Percentiles rank a stretch among this genome's conserved stretches.
Conservation (phyloP, 495 filamentous ascomycete genomes). For the Trichocladium uniseriatum region DNA sequence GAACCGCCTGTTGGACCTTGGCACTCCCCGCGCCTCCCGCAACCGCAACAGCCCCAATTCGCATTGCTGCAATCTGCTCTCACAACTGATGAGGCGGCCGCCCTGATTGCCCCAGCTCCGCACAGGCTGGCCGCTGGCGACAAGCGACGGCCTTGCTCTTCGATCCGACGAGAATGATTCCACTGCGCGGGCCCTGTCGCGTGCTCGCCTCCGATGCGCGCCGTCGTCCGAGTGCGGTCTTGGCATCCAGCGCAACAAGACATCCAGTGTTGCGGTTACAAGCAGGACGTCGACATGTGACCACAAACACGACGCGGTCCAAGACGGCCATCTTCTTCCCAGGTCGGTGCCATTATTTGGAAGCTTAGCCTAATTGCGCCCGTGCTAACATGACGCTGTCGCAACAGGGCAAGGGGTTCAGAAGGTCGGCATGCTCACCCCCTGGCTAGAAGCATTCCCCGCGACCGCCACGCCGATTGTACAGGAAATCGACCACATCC, state of each 20-base stretch:
- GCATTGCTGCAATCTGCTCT: neutral
- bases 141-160: neutral
- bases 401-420: slow-evolving; percentile 83
- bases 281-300: slow-evolving; percentile 14
- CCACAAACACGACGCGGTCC: slow-evolving; percentile 29
- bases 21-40: neutral
- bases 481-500: slow-evolving; percentile 70
- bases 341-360: slow-evolving; percentile 43
- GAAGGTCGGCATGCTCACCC: slow-evolving; percentile 78
- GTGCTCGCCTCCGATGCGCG: slow-evolving; percentile 3
- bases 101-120: slow-evolving; percentile 20
- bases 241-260: slow-evolving; percentile 1
- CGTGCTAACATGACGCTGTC: neutral
- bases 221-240: slow-evolving; percentile 4
- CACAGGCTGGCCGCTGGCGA: slow-evolving; percentile 20
- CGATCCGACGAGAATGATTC: slow-evolving; percentile 13
- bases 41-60: neutral
- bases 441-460: slow-evolving; percentile 81
- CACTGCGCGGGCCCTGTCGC: slow-evolving; percentile 11
- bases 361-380: neutral
- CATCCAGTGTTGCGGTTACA: slow-evolving; percentile 1
- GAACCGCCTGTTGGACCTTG: neutral
- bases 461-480: slow-evolving; percentile 58
- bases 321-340: slow-evolving; percentile 81
- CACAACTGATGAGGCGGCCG: slow-evolving; percentile 19